Evolutionary conservation across 2,329 filamentous ascomycete species (phyloP).

Genomic region (Coniochaeta ligniaria): DNA sequence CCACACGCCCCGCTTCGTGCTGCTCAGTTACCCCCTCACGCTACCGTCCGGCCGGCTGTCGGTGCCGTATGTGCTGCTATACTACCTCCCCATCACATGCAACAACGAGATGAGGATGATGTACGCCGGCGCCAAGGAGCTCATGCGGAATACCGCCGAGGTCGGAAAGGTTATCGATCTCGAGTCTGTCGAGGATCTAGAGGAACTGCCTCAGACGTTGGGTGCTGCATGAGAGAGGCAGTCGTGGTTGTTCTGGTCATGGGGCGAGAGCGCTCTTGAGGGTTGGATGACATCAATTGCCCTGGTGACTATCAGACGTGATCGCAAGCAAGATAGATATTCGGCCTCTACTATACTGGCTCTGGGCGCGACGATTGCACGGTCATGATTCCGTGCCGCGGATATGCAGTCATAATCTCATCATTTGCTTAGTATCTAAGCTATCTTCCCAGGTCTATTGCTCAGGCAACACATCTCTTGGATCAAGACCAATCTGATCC

Average conservation of each 20-base stretch:
- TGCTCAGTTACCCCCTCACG: constrained; percentile 86
- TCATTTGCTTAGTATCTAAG: background rate
- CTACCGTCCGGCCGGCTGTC: constrained; percentile 77
- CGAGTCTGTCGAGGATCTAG: constrained; percentile 70
- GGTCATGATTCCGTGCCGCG: background rate
- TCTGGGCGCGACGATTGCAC: too few species aligned
- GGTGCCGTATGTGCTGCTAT: constrained; percentile 89
- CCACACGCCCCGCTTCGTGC: constrained; percentile 80
- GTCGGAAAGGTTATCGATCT: constrained; percentile 86
- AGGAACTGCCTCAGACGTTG: constrained; percentile 67
- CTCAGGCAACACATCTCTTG: constrained; percentile 43
- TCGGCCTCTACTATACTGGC: too few species aligned
- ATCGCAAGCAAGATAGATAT: too few species aligned
- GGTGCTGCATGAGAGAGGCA: constrained; percentile 21
- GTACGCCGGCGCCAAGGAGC: constrained; percentile 91
- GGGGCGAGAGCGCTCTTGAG: background rate
- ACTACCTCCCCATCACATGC: constrained; percentile 89
- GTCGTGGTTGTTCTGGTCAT: background rate
- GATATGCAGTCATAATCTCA: background rate
- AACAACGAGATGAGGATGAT: constrained; percentile 85
- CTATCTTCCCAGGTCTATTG: constrained; percentile 13
- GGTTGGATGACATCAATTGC: too few species aligned
- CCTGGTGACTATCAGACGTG: too few species aligned
- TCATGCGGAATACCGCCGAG: constrained; percentile 90
- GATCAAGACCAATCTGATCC: constrained; percentile 55